Percentiles rank a stretch among this genome's conserved stretches.
Conservation (phyloP, 2,329 filamentous ascomycete species). For the Tolypocladium nubicola region DNA sequence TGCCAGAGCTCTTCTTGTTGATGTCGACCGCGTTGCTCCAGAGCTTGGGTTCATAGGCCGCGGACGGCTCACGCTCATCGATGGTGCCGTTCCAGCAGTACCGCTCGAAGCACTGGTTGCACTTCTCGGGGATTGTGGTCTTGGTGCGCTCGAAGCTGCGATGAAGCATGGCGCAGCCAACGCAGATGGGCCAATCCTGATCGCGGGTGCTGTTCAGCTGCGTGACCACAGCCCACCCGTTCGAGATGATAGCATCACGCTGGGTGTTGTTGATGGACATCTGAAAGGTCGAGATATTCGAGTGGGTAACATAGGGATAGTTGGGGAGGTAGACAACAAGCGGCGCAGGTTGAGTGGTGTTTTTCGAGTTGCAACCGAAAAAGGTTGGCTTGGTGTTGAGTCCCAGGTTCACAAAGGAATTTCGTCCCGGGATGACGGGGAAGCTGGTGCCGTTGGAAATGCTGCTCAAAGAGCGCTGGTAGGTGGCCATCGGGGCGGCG, state of each 20-base stretch:
- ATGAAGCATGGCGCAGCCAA: constrained; percentile 76
- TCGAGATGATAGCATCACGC: constrained; percentile 72
- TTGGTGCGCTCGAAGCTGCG: constrained; percentile 64
- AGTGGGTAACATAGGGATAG: constrained; percentile 62
- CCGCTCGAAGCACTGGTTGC: constrained; percentile 61
- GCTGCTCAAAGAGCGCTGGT: constrained; percentile 37
- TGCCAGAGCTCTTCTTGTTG: constrained; percentile 9
- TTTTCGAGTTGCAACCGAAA: constrained; percentile 51
- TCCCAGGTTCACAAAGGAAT: constrained; percentile 46
- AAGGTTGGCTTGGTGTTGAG: constrained; percentile 51
- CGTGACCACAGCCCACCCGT: constrained; percentile 80
- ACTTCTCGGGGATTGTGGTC: constrained; percentile 59
- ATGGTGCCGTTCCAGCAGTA: constrained; percentile 90
- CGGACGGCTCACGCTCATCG: constrained; percentile 19
- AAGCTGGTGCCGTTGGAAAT: constrained; percentile 46
- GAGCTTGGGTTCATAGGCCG: constrained; percentile 17
- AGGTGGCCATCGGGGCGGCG: constrained; percentile 45
- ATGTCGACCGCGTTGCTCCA: constrained; percentile 15
- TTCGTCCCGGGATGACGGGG: constrained; percentile 43
- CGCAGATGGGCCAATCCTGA: constrained; percentile 66
- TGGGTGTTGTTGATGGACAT: constrained; percentile 50
- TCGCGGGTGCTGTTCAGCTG: constrained; percentile 72
- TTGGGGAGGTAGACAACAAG: constrained; percentile 76
- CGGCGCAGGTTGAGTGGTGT: constrained; percentile 45
- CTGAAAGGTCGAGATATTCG: constrained; percentile 73